A percentile compares a stretch with the other conserved stretches of the same genome.
Conservation (phyloP, 2,329 filamentous ascomycete genomes). For the Phialophora chinensis region DNA sequence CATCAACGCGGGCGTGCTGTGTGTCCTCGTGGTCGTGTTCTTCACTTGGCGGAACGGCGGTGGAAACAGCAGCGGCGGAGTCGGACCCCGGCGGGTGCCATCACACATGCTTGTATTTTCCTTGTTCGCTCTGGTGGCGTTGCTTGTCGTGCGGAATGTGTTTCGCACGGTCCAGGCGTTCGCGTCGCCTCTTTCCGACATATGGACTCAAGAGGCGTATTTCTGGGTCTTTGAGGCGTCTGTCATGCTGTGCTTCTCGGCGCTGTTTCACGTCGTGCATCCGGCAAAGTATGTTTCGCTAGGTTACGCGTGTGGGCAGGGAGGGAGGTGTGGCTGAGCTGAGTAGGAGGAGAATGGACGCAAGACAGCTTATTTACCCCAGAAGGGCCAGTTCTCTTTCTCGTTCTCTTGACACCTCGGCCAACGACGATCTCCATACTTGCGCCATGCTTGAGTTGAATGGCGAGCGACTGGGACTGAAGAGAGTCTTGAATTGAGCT, state of each 20-base stretch:
- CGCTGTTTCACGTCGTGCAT: conserved; percentile 23
- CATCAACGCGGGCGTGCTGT: conserved; percentile 17
- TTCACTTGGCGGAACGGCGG: neutral
- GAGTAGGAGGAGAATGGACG: neutral
- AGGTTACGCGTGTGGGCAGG: neutral
- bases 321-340: neutral
- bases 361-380: no score
- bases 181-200: conserved; percentile 15
- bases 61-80: neutral
- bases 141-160: conserved; percentile 23
- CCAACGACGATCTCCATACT: no score
- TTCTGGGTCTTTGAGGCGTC: conserved; percentile 33
- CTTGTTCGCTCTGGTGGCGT: conserved; percentile 7
- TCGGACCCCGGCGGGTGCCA: neutral
- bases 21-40: conserved; percentile 8
- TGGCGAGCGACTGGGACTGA: no score
- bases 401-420: no score
- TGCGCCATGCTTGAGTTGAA: no score
- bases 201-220: conserved; percentile 28
- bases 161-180: conserved; percentile 34
- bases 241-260: conserved; percentile 24
- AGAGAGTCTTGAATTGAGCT: no score
- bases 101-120: neutral
- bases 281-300: conserved; percentile 11
- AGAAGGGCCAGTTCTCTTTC: no score